phyloP scores from a whole-genome alignment of 2,329 filamentous ascomycete species.

The Neofusicoccum kwambonambiense region DNA sequence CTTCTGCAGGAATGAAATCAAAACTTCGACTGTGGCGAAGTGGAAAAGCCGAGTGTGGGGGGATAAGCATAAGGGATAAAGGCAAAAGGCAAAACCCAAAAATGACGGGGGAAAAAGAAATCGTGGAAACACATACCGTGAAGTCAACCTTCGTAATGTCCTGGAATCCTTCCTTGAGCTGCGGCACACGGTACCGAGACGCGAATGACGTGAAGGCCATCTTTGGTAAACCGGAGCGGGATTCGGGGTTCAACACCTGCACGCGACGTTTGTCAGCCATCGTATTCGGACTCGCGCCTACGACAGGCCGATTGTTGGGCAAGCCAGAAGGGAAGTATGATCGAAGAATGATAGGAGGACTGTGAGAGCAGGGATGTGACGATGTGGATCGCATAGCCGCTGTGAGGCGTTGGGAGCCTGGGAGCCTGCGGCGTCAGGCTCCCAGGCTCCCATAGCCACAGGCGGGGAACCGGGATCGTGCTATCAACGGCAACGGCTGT shows the following conservation, averaged over 20 bases:
- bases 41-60: background rate
- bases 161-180: slow-evolving; percentile 73
- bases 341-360: background rate
- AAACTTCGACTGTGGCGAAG: background rate
- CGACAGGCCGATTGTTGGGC: background rate
- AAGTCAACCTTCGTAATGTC: slow-evolving; percentile 78
- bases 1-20: background rate
- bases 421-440: slow-evolving; percentile 1
- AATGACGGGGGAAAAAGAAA: background rate
- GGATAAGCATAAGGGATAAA: background rate
- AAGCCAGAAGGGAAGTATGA: background rate
- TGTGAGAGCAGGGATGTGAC: background rate
- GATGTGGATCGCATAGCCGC: background rate
- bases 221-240: slow-evolving; percentile 68
- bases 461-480: background rate
- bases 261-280: background rate
- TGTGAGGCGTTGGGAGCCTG: background rate
- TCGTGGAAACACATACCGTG: slow-evolving; percentile 41
- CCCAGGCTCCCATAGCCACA: slow-evolving; percentile 30
- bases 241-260: slow-evolving; percentile 75
- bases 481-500: background rate
- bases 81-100: background rate
- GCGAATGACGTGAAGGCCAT: slow-evolving; percentile 78
- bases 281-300: background rate
- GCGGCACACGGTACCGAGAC: slow-evolving; percentile 71